Evolutionary conservation across 306 rosid species (phyloP), one percentile per base, ranked within the genome.

Genomic region (Dalbergia cochinchinensis): DNA sequence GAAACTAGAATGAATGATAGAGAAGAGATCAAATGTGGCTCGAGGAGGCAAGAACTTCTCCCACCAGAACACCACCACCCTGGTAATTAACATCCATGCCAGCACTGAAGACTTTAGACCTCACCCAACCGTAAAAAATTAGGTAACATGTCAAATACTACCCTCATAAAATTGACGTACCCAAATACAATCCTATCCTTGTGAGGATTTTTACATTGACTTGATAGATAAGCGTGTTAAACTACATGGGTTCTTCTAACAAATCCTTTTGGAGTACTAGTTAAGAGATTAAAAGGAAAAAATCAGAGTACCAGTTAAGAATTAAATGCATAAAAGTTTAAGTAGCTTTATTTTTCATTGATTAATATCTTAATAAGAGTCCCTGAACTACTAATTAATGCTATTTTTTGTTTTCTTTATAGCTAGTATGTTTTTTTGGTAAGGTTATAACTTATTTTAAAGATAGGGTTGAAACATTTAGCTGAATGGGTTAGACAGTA

Each of bases 41-140:
- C 2, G 31, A 26, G 3, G 31, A 26, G 31, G 31, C 1, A 26
- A 26, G 1, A 26, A 26, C 31, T 26, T 26, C 31, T 26, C 31
- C 31, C 31, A 26, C 31, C 31, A 26, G 31, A 26, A 26, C 31
- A 26, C 37, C 3, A 5, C 41, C 47, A 82, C 31, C 66, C 70
- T 68, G 35, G 31, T 1, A 26, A 26, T 39, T 9, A 22, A 33
- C 78, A 53, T 60, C 63, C 34, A 69, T 82, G 65, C 16, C 3
- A 26, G 31, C 31, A 0, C 31, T 26, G 31, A 26, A 26, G 31
- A 26, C 31, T 26, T 26, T 26, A 26, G 31, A 47, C 39, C 44
- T 58, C 61, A 22, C 53, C 59, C 78, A 62, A 58, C n/a, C 20
- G 12, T 65, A 5, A 61, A 78, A 61, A 44, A 41, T 74, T 65